phyloP scores from a whole-genome alignment of 2,329 filamentous ascomycete species.

The Metarhizium anisopliae region DNA sequence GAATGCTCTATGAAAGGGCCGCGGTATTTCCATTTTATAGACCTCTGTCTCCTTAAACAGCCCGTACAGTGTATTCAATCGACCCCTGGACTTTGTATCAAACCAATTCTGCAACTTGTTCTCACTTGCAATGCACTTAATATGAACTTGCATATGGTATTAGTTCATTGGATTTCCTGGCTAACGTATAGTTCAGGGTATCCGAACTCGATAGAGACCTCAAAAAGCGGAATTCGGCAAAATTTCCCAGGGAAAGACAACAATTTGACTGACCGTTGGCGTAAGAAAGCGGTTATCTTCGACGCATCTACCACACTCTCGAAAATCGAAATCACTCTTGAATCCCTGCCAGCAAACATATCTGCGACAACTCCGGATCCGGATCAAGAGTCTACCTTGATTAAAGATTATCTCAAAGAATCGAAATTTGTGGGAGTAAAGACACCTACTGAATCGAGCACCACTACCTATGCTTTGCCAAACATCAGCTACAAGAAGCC shows the following conservation, averaged over 20 bases:
- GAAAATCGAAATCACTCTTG: not conserved
- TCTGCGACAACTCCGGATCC: not conserved
- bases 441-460: not conserved
- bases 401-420: not conserved
- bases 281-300: not conserved
- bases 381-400: not conserved
- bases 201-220: not conserved
- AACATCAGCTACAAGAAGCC: not conserved
- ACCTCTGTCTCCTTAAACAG: not conserved
- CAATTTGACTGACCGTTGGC: not conserved
- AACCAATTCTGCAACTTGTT: not conserved
- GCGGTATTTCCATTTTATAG: not conserved
- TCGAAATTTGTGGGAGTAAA: not conserved
- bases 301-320: not conserved
- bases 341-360: not conserved
- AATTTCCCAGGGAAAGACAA: not conserved
- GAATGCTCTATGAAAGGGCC: not conserved
- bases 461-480: not conserved
- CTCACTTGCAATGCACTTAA: not conserved
- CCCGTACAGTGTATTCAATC: not conserved
- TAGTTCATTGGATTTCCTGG: conserved; percentile 7
- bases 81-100: not conserved
- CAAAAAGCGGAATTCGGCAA: not conserved
- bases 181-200: conserved; percentile 9
- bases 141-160: conserved; percentile 6